phyloP scores from a whole-genome alignment of 306 rosid species.

The Pyrus pyrifolia region DNA sequence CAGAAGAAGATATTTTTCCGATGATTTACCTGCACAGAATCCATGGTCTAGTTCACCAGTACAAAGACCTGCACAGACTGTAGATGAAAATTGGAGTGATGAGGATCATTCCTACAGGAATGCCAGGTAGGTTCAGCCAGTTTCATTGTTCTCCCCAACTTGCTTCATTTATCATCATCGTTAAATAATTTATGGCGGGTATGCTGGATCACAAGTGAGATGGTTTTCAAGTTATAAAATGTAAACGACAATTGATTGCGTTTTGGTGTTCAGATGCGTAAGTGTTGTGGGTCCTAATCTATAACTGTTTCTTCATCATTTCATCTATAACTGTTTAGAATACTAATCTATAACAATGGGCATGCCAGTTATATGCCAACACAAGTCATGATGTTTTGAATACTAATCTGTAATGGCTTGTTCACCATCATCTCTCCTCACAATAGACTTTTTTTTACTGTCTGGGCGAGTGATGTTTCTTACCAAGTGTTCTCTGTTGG shows the following conservation, averaged over 20 bases:
- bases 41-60: conserved; percentile 68
- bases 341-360: background rate
- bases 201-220: background rate
- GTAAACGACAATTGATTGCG: background rate
- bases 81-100: conserved; percentile 63
- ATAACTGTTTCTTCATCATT: too few species aligned
- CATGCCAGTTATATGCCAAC: background rate
- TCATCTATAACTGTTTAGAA: background rate
- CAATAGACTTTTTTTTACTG: background rate
- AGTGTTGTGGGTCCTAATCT: background rate
- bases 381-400: background rate
- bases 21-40: conserved; percentile 52
- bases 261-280: background rate
- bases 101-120: conserved; percentile 52
- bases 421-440: background rate
- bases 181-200: background rate
- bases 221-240: background rate
- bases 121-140: conserved; percentile 37
- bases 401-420: too few species aligned
- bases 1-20: conserved; percentile 87
- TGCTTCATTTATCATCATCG: background rate
- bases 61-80: conserved; percentile 49
- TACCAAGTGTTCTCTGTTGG: conserved; percentile 3
- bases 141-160: background rate
- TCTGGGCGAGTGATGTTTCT: background rate